Evolutionary conservation across 805 yeast genomes (phyloP).

Genomic region (Candida loeiensis): DNA sequence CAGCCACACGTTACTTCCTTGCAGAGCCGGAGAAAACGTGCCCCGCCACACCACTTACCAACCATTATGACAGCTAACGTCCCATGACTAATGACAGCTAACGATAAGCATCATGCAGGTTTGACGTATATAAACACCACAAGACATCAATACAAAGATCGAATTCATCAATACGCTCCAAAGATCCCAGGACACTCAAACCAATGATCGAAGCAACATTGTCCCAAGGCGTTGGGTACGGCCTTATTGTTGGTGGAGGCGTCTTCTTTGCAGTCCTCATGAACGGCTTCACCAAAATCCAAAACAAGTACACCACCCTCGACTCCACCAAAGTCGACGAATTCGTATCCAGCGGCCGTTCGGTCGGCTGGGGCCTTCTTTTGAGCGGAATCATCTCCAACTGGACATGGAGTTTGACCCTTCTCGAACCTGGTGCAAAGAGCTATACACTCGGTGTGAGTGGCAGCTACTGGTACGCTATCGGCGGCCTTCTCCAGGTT

Average conservation of each 20-base stretch:
- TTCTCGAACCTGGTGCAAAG: conserved; percentile 21
- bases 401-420: conserved; percentile 28
- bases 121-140: too few relatives aligned
- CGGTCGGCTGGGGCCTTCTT: conserved; percentile 15
- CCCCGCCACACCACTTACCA: too few relatives aligned
- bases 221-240: conserved; percentile 18
- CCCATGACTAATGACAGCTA: too few relatives aligned
- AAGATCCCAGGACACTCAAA: too few relatives aligned
- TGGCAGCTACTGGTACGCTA: conserved; percentile 24
- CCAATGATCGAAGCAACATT: conserved; percentile 8
- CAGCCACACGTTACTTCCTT: too few relatives aligned
- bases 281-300: conserved; percentile 14
- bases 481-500: conserved; percentile 25
- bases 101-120: too few relatives aligned
- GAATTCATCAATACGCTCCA: too few relatives aligned
- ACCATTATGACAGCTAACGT: too few relatives aligned
- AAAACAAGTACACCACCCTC: conserved; percentile 13
- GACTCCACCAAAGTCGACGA: conserved; percentile 16
- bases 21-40: too few relatives aligned
- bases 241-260: conserved; percentile 16
- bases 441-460: conserved; percentile 20
- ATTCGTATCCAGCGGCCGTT: conserved; percentile 16
- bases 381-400: conserved; percentile 22
- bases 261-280: conserved; percentile 17
- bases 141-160: too few relatives aligned